phyloP scores from a whole-genome alignment of 805 yeast genomes.

The Saccharomycopsis malanga region DNA sequence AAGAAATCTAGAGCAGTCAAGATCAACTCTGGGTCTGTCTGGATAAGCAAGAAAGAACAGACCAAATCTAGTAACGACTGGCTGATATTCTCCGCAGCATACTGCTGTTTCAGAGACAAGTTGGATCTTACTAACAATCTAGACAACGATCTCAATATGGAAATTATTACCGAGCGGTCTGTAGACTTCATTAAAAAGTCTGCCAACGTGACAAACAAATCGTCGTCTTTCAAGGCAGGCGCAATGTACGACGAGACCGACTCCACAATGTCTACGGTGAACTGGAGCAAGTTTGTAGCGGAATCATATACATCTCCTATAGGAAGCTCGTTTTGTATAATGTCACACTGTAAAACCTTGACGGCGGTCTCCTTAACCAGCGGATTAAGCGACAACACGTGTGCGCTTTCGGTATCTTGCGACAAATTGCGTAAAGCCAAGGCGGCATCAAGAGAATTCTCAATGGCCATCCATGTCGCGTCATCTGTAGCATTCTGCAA shows the following conservation, averaged over 20 bases:
- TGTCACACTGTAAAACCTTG: slow-evolving; percentile 34
- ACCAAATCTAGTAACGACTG: slow-evolving; percentile 44
- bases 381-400: slow-evolving; percentile 53
- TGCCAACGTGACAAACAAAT: slow-evolving; percentile 51
- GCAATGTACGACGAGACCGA: slow-evolving; percentile 76
- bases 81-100: slow-evolving; percentile 44
- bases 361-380: slow-evolving; percentile 40
- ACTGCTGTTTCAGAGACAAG: slow-evolving; percentile 35
- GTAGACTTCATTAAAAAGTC: slow-evolving; percentile 42
- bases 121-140: slow-evolving; percentile 64
- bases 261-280: slow-evolving; percentile 75
- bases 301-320: slow-evolving; percentile 25
- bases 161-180: slow-evolving; percentile 65
- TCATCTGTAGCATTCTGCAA: slow-evolving; percentile 10
- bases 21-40: slow-evolving; percentile 63
- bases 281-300: slow-evolving; percentile 50
- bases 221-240: slow-evolving; percentile 66
- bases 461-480: neutral
- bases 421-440: slow-evolving; percentile 72
- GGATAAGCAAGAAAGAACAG: slow-evolving; percentile 50
- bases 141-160: slow-evolving; percentile 68
- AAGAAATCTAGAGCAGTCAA: slow-evolving; percentile 73
- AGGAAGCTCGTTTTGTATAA: slow-evolving; percentile 25
- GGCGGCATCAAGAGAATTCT: slow-evolving; percentile 19
- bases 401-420: slow-evolving; percentile 80